Evolutionary conservation across 2,329 filamentous ascomycete genomes (phyloP), one percentile per base, ranked within the genome.

Genomic region (Fusarium floridanum): DNA sequence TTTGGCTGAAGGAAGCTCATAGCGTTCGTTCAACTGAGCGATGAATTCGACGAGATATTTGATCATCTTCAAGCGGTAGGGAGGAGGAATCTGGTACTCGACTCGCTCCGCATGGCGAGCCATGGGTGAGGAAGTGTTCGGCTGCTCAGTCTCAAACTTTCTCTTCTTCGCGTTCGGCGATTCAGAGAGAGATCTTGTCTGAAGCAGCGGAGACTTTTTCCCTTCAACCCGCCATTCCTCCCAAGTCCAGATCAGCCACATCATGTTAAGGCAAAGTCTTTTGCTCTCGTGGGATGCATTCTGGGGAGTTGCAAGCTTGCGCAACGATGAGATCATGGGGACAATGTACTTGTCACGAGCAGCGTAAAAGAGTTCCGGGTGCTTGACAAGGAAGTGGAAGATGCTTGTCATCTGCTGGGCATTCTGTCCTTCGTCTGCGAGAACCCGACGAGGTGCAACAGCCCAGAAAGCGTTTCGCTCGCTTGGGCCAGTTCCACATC

Each of bases 1-100:
- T 77, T 92, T 93, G 16, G 90, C 88, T 24, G 93, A 93, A 16
- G 92, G 92, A 24, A 95, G 89, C 22, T 92, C 91, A 81, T 94
- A 98, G 37, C 95, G 91, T 82, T 98, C 97, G 20, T 93, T 93
- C 24, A 98, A 88, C 61, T 95, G 93, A 2, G 95, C 95, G 76
- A 98, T 98, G 83, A 98, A 98, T 70, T 97, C 94, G 34, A 98
- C 94, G 36, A 99, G 89, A 80, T 98, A 99, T 83, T 98, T 98
- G 57, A 98, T 89, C 86, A 99, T 93, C 82, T 95, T 93, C 50
- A 92, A 89, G 22, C 95, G 91, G 64, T 93, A 91, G 1, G 89
- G 82, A 1, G 88, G 81, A 10, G 93, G 90, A 29, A 96, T 91
- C 71, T 89, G 87, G 76, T 94, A 95, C 66, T 95, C 93, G 0